Conservation (phyloP, 805 yeast genomes). For the Candida ascalaphidarum region DNA sequence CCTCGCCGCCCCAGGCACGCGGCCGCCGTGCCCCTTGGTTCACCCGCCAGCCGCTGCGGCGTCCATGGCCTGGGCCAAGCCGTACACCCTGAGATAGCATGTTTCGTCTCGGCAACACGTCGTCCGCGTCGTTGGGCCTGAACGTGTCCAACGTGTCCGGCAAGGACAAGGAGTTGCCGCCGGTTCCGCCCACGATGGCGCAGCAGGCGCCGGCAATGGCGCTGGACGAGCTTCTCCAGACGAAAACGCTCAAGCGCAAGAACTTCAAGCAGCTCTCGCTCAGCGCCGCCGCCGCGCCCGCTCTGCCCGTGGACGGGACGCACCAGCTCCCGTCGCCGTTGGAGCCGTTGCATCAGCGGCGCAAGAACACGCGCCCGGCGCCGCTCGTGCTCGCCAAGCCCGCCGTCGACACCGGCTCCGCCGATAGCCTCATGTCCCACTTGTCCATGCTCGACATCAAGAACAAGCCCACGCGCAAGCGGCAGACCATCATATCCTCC, state of each 20-base stretch:
- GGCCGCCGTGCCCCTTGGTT: too few species aligned
- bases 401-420: conserved; percentile 10
- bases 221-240: conserved; percentile 16
- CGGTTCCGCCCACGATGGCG: conserved; percentile 19
- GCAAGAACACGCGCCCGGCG: conserved; percentile 7
- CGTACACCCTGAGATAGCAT: too few species aligned
- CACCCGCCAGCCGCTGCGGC: too few species aligned
- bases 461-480: conserved; percentile 11
- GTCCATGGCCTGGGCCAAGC: too few species aligned
- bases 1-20: too few species aligned
- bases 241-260: conserved; percentile 30
- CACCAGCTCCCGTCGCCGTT: conserved; percentile 1
- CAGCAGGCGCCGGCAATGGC: conserved; percentile 2
- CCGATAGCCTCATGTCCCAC: conserved; percentile 16
- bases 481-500: conserved; percentile 34
- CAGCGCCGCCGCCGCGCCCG: not conserved
- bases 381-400: conserved; percentile 5
- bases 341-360: conserved; percentile 11
- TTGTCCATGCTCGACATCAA: conserved; percentile 15
- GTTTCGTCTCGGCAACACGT: conserved; percentile 1
- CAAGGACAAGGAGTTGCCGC: conserved; percentile 35
- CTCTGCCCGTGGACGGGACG: not conserved
- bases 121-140: conserved; percentile 1
- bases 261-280: conserved; percentile 27
- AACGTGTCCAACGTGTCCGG: conserved; percentile 9